Evolutionary conservation across 306 rosid genomes (phyloP).

Genomic region (Prosopis cineraria): DNA sequence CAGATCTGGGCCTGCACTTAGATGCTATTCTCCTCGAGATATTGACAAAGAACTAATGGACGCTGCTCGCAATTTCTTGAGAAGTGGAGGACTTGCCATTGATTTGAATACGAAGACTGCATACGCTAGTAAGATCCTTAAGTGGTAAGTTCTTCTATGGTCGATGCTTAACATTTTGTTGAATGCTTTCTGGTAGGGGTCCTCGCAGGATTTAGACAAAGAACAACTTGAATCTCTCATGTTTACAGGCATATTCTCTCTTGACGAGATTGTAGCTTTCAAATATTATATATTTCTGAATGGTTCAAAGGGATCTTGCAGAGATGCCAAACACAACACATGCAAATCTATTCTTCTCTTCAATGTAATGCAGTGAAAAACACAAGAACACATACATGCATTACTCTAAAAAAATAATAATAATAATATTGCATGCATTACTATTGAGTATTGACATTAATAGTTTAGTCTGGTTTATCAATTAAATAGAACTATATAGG

Average conservation of each 20-base stretch:
- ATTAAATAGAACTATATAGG: background rate
- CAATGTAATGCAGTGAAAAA: background rate
- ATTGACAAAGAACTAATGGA: constrained; percentile 72
- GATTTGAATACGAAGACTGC: constrained; percentile 59
- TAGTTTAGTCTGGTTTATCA: background rate
- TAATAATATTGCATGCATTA: too few relatives aligned
- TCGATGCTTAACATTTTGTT: background rate
- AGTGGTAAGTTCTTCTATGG: constrained; percentile 52
- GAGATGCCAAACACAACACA: background rate
- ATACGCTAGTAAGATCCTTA: constrained; percentile 61
- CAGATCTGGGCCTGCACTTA: constrained; percentile 73
- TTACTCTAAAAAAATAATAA: too few relatives aligned
- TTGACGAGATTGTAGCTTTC: background rate
- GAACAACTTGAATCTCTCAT: constrained; percentile 4
- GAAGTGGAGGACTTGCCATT: constrained; percentile 59
- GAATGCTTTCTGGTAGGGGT: background rate
- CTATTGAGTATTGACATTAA: background rate
- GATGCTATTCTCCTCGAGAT: constrained; percentile 72
- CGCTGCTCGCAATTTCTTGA: constrained; percentile 60
- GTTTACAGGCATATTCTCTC: constrained; percentile 10
- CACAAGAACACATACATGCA: background rate
- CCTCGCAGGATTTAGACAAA: background rate
- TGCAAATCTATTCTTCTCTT: background rate
- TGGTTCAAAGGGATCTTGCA: background rate
- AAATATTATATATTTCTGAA: background rate